phyloP scores from a whole-genome alignment of 805 yeast species.

The Lipomyces orientalis region DNA sequence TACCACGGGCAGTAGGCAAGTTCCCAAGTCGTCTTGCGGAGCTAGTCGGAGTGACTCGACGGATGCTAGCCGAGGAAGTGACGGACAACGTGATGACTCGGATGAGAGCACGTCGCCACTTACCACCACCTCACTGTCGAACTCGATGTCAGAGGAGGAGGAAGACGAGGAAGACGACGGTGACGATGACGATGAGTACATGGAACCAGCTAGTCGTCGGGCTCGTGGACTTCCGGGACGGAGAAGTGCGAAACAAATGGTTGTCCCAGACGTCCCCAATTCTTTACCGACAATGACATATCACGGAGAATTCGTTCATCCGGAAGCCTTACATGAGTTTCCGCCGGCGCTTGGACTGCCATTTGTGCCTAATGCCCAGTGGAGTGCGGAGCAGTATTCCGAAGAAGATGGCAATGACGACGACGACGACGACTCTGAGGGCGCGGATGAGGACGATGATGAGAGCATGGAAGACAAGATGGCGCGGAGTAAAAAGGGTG shows the following conservation, averaged over 20 bases:
- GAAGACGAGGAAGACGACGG: neutral
- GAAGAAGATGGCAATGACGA: slow-evolving; percentile 16
- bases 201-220: neutral
- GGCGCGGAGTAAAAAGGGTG: slow-evolving; percentile 47
- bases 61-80: neutral
- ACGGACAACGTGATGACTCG: neutral
- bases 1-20: neutral
- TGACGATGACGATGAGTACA: neutral
- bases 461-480: slow-evolving; percentile 16
- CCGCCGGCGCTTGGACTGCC: neutral
- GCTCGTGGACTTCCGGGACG: neutral
- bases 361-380: neutral
- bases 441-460: slow-evolving; percentile 17
- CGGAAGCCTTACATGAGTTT: neutral
- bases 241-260: neutral
- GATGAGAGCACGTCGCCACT: neutral
- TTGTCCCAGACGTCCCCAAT: neutral
- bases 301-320: neutral
- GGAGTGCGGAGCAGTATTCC: slow-evolving; percentile 1
- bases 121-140: neutral
- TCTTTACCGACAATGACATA: neutral
- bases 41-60: neutral
- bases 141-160: neutral
- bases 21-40: neutral
- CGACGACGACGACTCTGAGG: slow-evolving; percentile 16